phyloP scores from a whole-genome alignment of 2,329 filamentous ascomycete species.

The Cercospora janseana region DNA sequence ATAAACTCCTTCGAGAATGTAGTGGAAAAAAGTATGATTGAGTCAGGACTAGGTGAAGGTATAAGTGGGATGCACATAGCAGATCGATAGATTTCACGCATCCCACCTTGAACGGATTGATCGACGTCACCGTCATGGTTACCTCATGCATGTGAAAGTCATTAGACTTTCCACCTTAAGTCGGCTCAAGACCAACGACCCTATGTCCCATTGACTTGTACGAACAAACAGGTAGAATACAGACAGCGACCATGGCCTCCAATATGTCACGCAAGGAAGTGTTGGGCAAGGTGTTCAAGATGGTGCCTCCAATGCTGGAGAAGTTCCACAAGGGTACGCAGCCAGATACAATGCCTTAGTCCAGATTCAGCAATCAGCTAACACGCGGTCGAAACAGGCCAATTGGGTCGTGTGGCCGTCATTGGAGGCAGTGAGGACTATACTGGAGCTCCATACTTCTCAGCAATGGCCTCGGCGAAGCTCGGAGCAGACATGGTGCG shows the following conservation, averaged over 20 bases:
- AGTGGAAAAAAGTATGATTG: background rate
- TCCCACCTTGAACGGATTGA: slow-evolving; percentile 4
- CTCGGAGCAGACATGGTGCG: slow-evolving; percentile 88
- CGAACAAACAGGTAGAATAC: background rate
- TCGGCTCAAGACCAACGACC: background rate
- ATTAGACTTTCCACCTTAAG: background rate
- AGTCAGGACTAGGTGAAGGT: background rate
- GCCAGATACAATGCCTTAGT: background rate
- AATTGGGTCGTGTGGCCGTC: slow-evolving; percentile 86
- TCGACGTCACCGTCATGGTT: slow-evolving; percentile 6
- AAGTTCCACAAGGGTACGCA: slow-evolving; percentile 86
- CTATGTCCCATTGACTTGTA: background rate
- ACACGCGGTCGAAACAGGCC: slow-evolving; percentile 56
- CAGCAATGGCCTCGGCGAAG: slow-evolving; percentile 90
- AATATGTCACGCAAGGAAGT: slow-evolving; percentile 67
- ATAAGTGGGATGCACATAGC: background rate
- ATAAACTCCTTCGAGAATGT: background rate
- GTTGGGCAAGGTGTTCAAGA: slow-evolving; percentile 76
- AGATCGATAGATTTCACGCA: background rate
- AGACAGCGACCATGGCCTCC: slow-evolving; percentile 44
- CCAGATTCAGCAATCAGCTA: background rate
- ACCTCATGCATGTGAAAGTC: slow-evolving; percentile 4
- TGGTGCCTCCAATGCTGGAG: slow-evolving; percentile 92
- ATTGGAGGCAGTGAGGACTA: slow-evolving; percentile 96
- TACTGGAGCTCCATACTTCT: slow-evolving; percentile 96